Base-by-base conservation (phyloP, 2,329 filamentous ascomycete species). In the Hypoxylon sp. region DNA sequence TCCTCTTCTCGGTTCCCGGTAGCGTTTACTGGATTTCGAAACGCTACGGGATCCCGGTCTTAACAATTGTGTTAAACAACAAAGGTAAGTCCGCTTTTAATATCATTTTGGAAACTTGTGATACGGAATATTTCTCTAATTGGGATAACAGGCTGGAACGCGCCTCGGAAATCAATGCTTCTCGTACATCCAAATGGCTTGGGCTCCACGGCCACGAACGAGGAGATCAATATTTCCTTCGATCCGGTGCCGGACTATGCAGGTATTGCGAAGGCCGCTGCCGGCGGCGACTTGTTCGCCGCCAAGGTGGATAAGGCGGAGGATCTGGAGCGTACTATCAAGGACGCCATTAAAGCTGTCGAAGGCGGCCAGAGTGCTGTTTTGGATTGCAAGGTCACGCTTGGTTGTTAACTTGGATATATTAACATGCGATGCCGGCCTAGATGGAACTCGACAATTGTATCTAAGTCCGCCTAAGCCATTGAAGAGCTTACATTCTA, bases 151-250 rank as follows among this genome's bases (percentile, higher is more conserved):
- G 86, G 86, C 44, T 89, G 87, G 87, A 88, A 90, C 72, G 87
- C 88, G 0, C 88, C 88, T 2, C 82, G 87, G 2, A 83, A 82
- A 39, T 89, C 87, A 0, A 77, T 88, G 46, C 77, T 87, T 2
- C 80, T 89, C 11, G 87, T 89, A 0, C 87, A 89, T 68, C 87
- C 88, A 0, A 80, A 89, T 3, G 88, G 87, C 0, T 75, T 85
- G 2, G 87, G 84, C 1, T 84, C 87, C 27, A 81, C 78, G 72
- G 85, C 86, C 0, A 85, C 81, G n/a, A 89, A 89, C 75, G 86
- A 88, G 63, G 88, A 89, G 75, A 84, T 89, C 70, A 89, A 89
- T 73, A 89, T 89, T 69, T 87, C 85, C 0, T 89, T 90, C 67
- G 81, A 83, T 27, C 88, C 88, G 0, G 80, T 82, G 3, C 88